Base-by-base conservation (phyloP, 768 basidiomycete species). In the Cubamyces sp. region DNA sequence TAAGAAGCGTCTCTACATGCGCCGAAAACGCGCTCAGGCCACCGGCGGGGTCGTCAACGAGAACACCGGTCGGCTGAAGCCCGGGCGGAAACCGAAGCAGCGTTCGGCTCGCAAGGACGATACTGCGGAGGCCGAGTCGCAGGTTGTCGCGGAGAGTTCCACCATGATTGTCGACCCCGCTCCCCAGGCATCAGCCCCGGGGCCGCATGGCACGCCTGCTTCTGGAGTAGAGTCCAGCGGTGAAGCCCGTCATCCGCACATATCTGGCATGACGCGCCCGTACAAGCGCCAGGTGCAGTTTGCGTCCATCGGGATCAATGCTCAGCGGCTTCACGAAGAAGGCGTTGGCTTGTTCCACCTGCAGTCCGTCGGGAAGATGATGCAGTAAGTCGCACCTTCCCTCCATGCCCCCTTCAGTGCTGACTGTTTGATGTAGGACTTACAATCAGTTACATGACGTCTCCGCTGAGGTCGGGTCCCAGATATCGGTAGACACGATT, bases 1-100 rank as follows among this genome's bases (percentile, higher is more conserved):
- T 23, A 74, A 75, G 60, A 90, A 90, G 60, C 79, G 88, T 41
- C 75, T 91, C 6, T 83, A 88, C 65, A 91, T 91, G 90, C 84
- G 90, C 5, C 82, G 83, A 28, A 86, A 84, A 70, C 82, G 90
- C 45, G 89, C 90, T 3, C 73, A 77, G 28, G 72, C 77, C 34
- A 68, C 69, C 28, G 87, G 78, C 42, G 71, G 65, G 14, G 69
- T 61, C 9, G 72, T 72, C 7, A 74, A 72, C 53, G 64, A 71
- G n/a, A 69, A 66, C 16, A 37, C 71, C 0, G 65, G 67, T 69
- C 66, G 78, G 69, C 57, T 81, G 54, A 82, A 75, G 57, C 78
- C 82, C 4, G 81, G 82, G 5, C 64, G 74, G 41, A 76, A 74
- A 59, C 47, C 65, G 9, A 64, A 72, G 54, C 63, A 53, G 39